These are phyloP conservation scores for Porcisia hertigi DNA, from an alignment of 208 protist genomes.

Conservation along the genomic window DNA sequence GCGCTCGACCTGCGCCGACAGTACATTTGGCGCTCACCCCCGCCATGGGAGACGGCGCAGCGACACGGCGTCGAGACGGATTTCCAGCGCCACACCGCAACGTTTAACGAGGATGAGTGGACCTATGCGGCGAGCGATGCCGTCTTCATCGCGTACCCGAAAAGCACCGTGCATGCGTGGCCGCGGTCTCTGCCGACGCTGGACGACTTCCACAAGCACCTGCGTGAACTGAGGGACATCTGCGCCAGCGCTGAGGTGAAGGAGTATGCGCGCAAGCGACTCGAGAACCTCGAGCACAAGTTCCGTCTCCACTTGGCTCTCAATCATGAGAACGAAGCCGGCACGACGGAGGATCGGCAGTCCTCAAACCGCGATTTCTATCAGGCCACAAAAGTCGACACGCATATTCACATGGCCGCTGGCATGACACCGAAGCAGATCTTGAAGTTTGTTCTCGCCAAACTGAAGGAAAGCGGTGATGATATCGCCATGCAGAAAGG, in stretches of 20 bases:
- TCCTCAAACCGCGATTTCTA: conserved; percentile 95
- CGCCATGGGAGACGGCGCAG: conserved; percentile 71
- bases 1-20: conserved; percentile 75
- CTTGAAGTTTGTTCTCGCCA: conserved; percentile 94
- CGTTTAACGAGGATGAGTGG: conserved; percentile 92
- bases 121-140: conserved; percentile 83
- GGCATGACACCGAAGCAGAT: conserved; percentile 95
- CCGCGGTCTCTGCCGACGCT: conserved; percentile 81
- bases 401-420: conserved; percentile 96
- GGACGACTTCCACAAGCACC: conserved; percentile 73
- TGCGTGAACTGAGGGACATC: conserved; percentile 74
- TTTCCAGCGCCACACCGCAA: conserved; percentile 83
- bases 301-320: conserved; percentile 94
- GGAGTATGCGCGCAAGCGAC: conserved; percentile 90
- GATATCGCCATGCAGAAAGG: conserved; percentile 93
- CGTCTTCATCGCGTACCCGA: conserved; percentile 86
- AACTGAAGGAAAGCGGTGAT: conserved; percentile 88
- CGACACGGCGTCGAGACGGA: conserved; percentile 74
- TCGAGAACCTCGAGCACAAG: conserved; percentile 93
- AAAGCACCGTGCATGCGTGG: conserved; percentile 79
- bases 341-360: conserved; percentile 80
- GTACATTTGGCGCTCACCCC: conserved; percentile 82
- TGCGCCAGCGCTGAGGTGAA: conserved; percentile 84
- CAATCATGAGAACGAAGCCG: conserved; percentile 92
- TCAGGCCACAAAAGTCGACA: conserved; percentile 96